Evolutionary conservation across 192 early-diverging fungal species (phyloP).

Genomic region (Thamnidium elegans): DNA sequence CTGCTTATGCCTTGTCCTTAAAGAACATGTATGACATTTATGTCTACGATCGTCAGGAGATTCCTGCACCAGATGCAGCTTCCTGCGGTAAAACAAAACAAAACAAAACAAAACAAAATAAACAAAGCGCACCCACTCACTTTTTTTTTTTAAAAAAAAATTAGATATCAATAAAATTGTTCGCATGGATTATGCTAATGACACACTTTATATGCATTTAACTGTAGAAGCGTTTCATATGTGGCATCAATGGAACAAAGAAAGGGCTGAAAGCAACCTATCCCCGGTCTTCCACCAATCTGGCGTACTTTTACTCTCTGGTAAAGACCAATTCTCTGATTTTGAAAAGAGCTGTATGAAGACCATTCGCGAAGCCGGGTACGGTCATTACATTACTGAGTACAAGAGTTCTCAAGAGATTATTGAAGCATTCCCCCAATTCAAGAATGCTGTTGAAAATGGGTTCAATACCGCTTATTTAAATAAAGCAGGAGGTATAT

Average conservation of each 20-base stretch:
- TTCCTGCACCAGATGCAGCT: slow-evolving; percentile 31
- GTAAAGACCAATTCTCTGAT: slow-evolving; percentile 4
- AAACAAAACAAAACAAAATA: not conserved
- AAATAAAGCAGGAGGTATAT: slow-evolving; percentile 24
- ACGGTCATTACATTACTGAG: slow-evolving; percentile 16
- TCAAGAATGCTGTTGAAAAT: slow-evolving; percentile 16
- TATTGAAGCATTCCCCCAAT: slow-evolving; percentile 9
- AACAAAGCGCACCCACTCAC: not conserved
- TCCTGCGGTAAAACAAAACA: slow-evolving; percentile 17
- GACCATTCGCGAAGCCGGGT: slow-evolving; percentile 16
- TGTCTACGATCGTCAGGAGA: slow-evolving; percentile 22
- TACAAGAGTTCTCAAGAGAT: slow-evolving; percentile 9
- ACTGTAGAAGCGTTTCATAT: slow-evolving; percentile 6
- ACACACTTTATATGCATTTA: slow-evolving; percentile 18
- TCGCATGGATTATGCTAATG: slow-evolving; percentile 21
- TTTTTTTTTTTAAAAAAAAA: not conserved
- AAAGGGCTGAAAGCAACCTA: slow-evolving; percentile 6
- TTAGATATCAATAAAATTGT: slow-evolving; percentile 32
- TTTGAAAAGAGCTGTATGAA: slow-evolving; percentile 12
- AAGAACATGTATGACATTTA: slow-evolving; percentile 16
- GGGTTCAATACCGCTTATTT: slow-evolving; percentile 23
- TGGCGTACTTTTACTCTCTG: slow-evolving; percentile 20
- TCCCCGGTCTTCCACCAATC: slow-evolving; percentile 20
- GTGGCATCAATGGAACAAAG: slow-evolving; percentile 31
- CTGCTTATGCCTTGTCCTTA: slow-evolving; percentile 22